Evolutionary conservation across 768 basidiomycete species (phyloP), one percentile per base, ranked within the genome.

Genomic region (Rhizopogon vulgaris): DNA sequence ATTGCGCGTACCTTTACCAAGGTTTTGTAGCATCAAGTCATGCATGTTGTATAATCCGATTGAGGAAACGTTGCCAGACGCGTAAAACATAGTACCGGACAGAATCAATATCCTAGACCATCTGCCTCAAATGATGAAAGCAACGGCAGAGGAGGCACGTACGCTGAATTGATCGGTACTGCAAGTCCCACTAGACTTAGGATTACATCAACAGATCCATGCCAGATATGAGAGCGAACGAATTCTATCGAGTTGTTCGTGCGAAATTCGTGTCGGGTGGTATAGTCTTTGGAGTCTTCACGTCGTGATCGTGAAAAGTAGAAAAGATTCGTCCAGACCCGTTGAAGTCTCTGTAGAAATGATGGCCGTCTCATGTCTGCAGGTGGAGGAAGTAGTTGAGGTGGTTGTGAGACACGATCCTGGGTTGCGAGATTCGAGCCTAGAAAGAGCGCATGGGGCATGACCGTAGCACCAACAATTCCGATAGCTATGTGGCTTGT

Each of bases 391-490:
- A 62, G 36, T 27, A 56, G 53, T 10, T 49, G 18, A 14, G 52
- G 46, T 36, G 38, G 15, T 3, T 61, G 51, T 6, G 61, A 63
- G 2, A 78, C 60, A 5, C 80, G 64, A 47, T 79, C 75, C 49
- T 78, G 74, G 1, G 76, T 75, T 5, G 80, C 71, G 37, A 80
- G 68, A 22, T 65, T 69, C 0, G 76, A 77, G 1, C 81, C 81
- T 28, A 82, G 70, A 66, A 79, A 79, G 18, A 83, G 67, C 4
- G 74, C 77, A 60, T 82, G 81, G 1, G 81, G 80, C 79, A 82
- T 82, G 60, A 80, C 76, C 1, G 79, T 83, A 4, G 79, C 80
- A 56, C 74, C 71, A 27, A 73, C 51, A 51, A 77, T 76, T 38
- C 72, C 71, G 50, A 71, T 65, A 6, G 69, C 66, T 69, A 30